Evolutionary conservation across 2,329 filamentous ascomycete species (phyloP).

Genomic region (Emericellopsis atlantica): DNA sequence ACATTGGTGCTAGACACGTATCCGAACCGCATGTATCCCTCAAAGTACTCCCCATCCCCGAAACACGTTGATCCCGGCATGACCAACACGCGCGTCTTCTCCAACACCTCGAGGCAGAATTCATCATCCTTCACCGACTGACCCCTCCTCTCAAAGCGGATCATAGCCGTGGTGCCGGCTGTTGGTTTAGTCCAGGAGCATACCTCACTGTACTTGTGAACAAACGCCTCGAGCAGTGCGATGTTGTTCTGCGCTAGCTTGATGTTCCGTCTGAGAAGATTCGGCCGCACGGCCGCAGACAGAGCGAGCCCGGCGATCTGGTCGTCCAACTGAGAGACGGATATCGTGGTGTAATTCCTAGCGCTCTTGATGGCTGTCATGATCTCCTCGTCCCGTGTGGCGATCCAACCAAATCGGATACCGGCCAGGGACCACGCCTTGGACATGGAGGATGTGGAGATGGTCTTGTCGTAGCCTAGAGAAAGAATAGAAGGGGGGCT

Average conservation of each 20-base stretch:
- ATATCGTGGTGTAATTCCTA: slow-evolving; percentile 77
- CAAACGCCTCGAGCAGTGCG: slow-evolving; percentile 51
- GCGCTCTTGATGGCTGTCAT: slow-evolving; percentile 51
- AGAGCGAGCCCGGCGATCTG: slow-evolving; percentile 66
- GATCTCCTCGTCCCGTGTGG: slow-evolving; percentile 48
- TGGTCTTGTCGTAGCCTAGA: slow-evolving; percentile 56
- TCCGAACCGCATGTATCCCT: slow-evolving; percentile 65
- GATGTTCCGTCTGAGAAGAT: slow-evolving; percentile 38
- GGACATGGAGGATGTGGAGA: slow-evolving; percentile 71
- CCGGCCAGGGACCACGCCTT: slow-evolving; percentile 79
- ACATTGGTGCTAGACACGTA: slow-evolving; percentile 61
- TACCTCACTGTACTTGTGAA: slow-evolving; percentile 48
- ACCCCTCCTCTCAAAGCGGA: slow-evolving; percentile 51
- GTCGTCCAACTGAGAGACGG: slow-evolving; percentile 74
- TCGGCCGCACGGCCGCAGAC: slow-evolving; percentile 26
- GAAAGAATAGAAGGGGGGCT: slow-evolving; percentile 55
- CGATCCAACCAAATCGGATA: slow-evolving; percentile 74
- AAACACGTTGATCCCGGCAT: slow-evolving; percentile 65
- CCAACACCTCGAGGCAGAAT: slow-evolving; percentile 57
- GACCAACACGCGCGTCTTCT: slow-evolving; percentile 60
- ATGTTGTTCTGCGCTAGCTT: slow-evolving; percentile 55
- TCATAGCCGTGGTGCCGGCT: slow-evolving; percentile 69
- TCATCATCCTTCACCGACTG: slow-evolving; percentile 57
- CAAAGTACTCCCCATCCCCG: slow-evolving; percentile 51
- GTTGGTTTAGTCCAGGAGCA: slow-evolving; percentile 63